phyloP scores from a whole-genome alignment of 805 yeast species.

The Kodamaea sagamina region DNA sequence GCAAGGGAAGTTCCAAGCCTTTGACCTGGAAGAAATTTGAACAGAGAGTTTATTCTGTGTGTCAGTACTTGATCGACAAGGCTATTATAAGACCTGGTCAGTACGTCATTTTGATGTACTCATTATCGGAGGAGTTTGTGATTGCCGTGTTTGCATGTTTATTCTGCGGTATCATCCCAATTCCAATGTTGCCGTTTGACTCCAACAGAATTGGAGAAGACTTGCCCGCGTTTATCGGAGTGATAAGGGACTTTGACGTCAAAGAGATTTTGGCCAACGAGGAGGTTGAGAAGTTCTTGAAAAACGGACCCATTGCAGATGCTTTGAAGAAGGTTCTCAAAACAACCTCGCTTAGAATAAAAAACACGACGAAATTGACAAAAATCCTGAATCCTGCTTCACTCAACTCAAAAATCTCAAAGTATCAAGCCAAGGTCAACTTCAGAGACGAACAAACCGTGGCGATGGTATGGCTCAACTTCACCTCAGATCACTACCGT shows the following conservation, averaged over 20 bases:
- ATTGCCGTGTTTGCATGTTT: constrained; percentile 86
- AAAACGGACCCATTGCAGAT: constrained; percentile 64
- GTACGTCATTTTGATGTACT: constrained; percentile 76
- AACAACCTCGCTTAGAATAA: constrained; percentile 49
- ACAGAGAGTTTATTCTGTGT: constrained; percentile 69
- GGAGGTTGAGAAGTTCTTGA: constrained; percentile 70
- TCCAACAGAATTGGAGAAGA: constrained; percentile 71
- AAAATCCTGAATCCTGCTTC: constrained; percentile 40
- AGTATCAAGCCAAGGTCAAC: constrained; percentile 42
- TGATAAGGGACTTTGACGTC: constrained; percentile 71
- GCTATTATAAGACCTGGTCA: constrained; percentile 66
- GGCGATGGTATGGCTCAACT: constrained; percentile 66
- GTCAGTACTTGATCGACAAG: constrained; percentile 69
- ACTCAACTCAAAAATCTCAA: constrained; percentile 46
- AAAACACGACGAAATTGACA: constrained; percentile 65
- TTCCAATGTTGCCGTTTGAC: constrained; percentile 75
- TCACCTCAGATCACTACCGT: constrained; percentile 70
- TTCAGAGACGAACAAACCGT: constrained; percentile 45
- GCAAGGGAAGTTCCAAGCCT: constrained; percentile 39
- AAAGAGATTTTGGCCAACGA: constrained; percentile 73
- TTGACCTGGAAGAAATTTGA: constrained; percentile 81
- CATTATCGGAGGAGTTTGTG: constrained; percentile 82
- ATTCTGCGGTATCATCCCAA: constrained; percentile 72
- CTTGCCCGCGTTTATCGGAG: constrained; percentile 59
- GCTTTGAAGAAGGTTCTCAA: constrained; percentile 52